Evolutionary conservation across 148 eudicot genomes (phyloP), one percentile per base, ranked within the genome.

Genomic region (Camellia lanceoleosa): DNA sequence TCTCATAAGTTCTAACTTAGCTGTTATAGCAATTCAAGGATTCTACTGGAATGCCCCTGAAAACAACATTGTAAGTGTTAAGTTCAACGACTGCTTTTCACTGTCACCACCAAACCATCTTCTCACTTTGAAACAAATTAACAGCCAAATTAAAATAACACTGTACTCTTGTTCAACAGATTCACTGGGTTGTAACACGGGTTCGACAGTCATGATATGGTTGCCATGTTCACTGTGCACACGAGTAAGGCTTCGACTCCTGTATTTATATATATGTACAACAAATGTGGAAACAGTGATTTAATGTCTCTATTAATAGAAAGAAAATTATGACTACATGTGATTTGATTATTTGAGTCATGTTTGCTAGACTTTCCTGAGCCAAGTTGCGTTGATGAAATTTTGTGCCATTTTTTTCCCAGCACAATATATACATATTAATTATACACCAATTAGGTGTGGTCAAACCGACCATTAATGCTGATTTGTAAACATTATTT

Each of bases 1-100:
- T 62, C 74, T 93, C 23, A 41, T 93, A 70, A 86, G 89, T 77
- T 92, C 92, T n/a, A 93, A 93, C 83, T 77, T 93, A 73, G 88
- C 88, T 67, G 83, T 94, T 13, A 77, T 94, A 74, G 78, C 84
- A 60, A 82, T 91, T 83, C 98, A 94, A 88, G 98, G 94, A 68
- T 92, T 94, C 80, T 94, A 94, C 71, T 84, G 90, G 88, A 84
- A 77, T 51, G 56, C 87, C 23, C 97, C 98, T 3, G 73, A 89
- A 60, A 92, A 91, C 74, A 94, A 91, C 87, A 80, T 91, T 78
- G 98, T 92, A 86, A 94, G 98, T 82, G 56, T 66, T 49, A 3
- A 44, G 2, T 20, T 19, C 7, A n/a, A 38, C 61, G 4, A n/a
- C 70, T 12, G 67, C 5, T 44, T 67, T 71, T 74, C 30, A 65